phyloP scores from a whole-genome alignment of 192 early-diverging fungal species.

The Kappamyces sp. region DNA sequence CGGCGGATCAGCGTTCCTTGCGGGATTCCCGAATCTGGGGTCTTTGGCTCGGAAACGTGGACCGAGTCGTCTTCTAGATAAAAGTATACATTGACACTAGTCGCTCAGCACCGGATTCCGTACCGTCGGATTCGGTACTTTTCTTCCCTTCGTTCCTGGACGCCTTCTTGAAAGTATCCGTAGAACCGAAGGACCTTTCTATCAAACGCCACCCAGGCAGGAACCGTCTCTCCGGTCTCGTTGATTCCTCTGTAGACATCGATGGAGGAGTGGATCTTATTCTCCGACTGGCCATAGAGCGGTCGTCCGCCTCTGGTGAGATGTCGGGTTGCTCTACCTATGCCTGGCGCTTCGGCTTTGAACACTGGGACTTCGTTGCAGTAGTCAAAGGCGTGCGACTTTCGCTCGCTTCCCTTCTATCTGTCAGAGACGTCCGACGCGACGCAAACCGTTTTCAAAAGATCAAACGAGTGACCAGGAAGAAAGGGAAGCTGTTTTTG shows the following conservation, averaged over 20 bases:
- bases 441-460: constrained; percentile 24
- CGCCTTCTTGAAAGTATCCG: constrained; percentile 58
- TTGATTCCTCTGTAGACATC: constrained; percentile 42
- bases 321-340: constrained; percentile 28
- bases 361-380: constrained; percentile 46
- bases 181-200: constrained; percentile 56
- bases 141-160: constrained; percentile 50
- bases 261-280: constrained; percentile 45
- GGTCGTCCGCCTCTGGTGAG: constrained; percentile 33
- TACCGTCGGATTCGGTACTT: constrained; percentile 55
- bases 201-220: constrained; percentile 59
- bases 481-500: constrained; percentile 45
- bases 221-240: constrained; percentile 30
- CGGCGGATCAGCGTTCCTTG: constrained; percentile 56
- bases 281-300: constrained; percentile 36
- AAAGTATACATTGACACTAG: constrained; percentile 53
- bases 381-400: constrained; percentile 58
- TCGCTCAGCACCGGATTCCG: neutral
- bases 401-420: constrained; percentile 37
- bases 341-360: constrained; percentile 41
- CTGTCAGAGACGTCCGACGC: constrained; percentile 1
- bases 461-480: constrained; percentile 38
- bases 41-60: constrained; percentile 54
- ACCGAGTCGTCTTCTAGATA: constrained; percentile 61
- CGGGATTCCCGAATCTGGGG: constrained; percentile 51